Conservation (phyloP, 2,329 filamentous ascomycete genomes). For the Ceratocystis smalleyi region DNA sequence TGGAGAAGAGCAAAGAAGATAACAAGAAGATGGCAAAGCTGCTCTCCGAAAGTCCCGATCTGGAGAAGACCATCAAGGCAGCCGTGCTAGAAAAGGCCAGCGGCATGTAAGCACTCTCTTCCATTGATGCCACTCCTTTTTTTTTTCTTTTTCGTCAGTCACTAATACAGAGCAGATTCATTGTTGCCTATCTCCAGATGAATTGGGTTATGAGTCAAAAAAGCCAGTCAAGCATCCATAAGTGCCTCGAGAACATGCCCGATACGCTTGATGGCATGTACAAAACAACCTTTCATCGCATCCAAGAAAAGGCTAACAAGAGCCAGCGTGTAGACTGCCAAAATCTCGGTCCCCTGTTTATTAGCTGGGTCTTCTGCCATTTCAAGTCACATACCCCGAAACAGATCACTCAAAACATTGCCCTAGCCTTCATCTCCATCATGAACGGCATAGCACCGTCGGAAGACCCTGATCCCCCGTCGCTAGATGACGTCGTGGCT, state of each 20-base stretch:
- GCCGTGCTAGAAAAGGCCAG: neutral
- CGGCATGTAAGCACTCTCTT: neutral
- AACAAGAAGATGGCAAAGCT: neutral
- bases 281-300: neutral
- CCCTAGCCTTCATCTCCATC: neutral
- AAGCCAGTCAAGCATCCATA: neutral
- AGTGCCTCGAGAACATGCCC: neutral
- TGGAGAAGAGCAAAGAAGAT: neutral
- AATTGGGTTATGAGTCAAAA: neutral
- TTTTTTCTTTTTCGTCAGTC: neutral
- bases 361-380: neutral
- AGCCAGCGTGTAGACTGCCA: neutral
- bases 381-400: neutral
- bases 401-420: neutral
- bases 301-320: neutral
- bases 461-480: neutral
- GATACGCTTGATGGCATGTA: neutral
- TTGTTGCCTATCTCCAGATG: neutral
- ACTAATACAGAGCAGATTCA: neutral
- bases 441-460: neutral
- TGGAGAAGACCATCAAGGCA: neutral
- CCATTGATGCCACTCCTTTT: neutral
- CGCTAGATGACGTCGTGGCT: neutral
- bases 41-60: neutral
- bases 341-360: neutral